Percentiles rank a stretch among this genome's conserved stretches.
phyloP scores from a whole-genome alignment of 2,329 filamentous ascomycete species.

The Elsinoe necatrix region DNA sequence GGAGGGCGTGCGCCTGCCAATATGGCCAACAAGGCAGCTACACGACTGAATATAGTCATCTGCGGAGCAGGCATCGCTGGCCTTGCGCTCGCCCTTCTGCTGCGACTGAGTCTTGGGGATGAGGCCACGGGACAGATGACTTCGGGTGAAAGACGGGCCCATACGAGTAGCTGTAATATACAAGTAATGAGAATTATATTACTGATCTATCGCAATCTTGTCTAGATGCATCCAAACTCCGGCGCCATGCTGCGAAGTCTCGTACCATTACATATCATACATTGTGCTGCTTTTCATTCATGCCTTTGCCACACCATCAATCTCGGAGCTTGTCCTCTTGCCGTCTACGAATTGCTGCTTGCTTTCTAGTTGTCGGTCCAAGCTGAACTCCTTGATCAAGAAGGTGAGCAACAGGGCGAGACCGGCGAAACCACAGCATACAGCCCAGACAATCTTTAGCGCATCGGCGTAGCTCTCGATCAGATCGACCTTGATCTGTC shows the following conservation, averaged over 20 bases:
- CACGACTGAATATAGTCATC: too few species aligned
- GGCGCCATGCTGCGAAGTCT: neutral
- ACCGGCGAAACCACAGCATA: conserved; percentile 46
- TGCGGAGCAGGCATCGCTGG: neutral
- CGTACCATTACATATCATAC: neutral
- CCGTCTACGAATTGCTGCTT: conserved; percentile 13
- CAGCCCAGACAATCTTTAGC: conserved; percentile 48
- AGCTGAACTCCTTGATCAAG: conserved; percentile 45
- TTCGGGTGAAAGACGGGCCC: neutral
- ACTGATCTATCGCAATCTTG: neutral
- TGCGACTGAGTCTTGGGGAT: neutral
- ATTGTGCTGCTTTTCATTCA: neutral
- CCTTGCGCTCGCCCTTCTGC: neutral
- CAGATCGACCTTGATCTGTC: conserved; percentile 35
- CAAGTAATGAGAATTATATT: neutral
- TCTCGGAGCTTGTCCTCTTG: neutral
- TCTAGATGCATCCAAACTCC: neutral
- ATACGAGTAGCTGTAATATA: neutral
- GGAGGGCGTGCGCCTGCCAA: too few species aligned
- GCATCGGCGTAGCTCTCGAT: conserved; percentile 48
- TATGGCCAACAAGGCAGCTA: neutral
- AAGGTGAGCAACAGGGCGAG: conserved; percentile 45
- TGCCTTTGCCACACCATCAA: neutral
- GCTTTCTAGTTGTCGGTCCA: conserved; percentile 29
- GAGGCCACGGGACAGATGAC: neutral